Conservation (phyloP, 306 rosid genomes). For the Trifolium fragiferum region DNA sequence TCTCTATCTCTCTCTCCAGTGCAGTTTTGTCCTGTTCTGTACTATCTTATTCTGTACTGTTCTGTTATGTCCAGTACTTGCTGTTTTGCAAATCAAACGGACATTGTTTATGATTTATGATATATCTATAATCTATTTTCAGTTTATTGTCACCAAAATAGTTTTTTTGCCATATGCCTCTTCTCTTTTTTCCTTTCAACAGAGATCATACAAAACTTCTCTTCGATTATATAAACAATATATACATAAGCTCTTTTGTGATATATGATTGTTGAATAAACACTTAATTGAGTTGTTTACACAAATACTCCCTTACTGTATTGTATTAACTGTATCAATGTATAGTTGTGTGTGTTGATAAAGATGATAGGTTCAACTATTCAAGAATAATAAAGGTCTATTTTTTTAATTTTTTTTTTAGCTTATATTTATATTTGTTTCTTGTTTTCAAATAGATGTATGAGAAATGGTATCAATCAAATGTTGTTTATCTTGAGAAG, state of each 20-base stretch:
- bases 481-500: not conserved
- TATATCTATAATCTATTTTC: not conserved
- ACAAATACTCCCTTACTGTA: not conserved
- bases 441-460: not conserved
- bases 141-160: not conserved
- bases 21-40: no score
- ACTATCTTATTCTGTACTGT: no score
- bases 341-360: not conserved
- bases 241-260: not conserved
- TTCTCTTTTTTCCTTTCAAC: no score
- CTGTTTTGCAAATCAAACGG: no score
- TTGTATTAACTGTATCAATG: not conserved
- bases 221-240: not conserved
- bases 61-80: no score
- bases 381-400: not conserved
- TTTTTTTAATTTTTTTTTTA: not conserved
- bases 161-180: no score
- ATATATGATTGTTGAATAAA: not conserved
- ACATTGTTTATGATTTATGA: not conserved
- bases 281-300: not conserved
- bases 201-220: not conserved
- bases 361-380: not conserved
- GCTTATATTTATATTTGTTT: not conserved
- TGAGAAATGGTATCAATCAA: not conserved
- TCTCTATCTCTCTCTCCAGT: no score